phyloP scores from a whole-genome alignment of 1,284 basidiomycete genomes.

The Pyrrhoderma lamaoense region DNA sequence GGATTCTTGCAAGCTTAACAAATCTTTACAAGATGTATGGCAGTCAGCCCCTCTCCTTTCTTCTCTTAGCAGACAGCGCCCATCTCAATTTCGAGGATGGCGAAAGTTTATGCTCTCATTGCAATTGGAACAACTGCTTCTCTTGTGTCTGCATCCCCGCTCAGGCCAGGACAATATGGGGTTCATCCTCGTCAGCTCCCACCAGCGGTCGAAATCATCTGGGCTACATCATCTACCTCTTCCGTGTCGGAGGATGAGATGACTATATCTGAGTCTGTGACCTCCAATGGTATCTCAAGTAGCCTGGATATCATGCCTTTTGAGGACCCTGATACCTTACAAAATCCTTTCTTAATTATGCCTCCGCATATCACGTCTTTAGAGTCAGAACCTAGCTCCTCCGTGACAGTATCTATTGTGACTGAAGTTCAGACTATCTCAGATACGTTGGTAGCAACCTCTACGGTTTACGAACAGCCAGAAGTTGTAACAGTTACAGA shows the following conservation, averaged over 20 bases:
- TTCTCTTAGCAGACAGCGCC: neutral
- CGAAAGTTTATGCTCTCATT: neutral
- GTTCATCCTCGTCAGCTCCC: slow-evolving; percentile 12
- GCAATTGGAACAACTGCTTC: too few species aligned
- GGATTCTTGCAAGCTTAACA: too few species aligned
- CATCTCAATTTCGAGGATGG: neutral
- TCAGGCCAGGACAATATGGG: neutral
- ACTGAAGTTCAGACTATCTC: slow-evolving; percentile 4
- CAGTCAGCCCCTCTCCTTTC: neutral
- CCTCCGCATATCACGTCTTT: neutral
- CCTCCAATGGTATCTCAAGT: neutral
- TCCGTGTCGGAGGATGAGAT: neutral
- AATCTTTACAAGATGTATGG: too few species aligned
- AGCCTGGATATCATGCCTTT: neutral
- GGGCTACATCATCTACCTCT: neutral
- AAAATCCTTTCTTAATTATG: neutral
- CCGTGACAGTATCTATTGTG: neutral
- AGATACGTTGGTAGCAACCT: slow-evolving; percentile 6
- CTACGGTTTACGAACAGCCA: slow-evolving; percentile 29
- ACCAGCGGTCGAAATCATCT: neutral
- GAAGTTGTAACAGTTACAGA: slow-evolving; percentile 27
- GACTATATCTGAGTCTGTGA: neutral
- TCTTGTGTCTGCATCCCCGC: too few species aligned
- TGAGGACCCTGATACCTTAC: neutral
- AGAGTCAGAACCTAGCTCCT: neutral